Evolutionary conservation across 2,329 filamentous ascomycete species (phyloP).

Genomic region (Lasiodiplodia theobromae): DNA sequence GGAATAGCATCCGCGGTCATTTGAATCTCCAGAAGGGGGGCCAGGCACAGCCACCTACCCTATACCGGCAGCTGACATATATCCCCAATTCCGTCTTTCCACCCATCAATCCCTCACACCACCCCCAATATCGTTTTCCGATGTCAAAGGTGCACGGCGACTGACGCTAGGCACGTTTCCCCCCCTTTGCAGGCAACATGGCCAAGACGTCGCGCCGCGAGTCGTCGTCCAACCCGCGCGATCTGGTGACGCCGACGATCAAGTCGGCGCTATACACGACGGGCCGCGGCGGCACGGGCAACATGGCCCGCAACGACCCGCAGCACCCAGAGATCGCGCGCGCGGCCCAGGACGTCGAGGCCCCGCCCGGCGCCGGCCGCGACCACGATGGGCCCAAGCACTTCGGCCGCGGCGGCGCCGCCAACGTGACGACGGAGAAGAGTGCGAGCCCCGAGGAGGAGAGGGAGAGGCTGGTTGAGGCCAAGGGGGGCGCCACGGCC

Average conservation of each 20-base stretch:
- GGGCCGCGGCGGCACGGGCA: slow-evolving; percentile 85
- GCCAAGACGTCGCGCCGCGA: slow-evolving; percentile 45
- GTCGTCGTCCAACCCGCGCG: slow-evolving; percentile 46
- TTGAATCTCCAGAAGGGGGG: no score
- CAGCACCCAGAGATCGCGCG: slow-evolving; percentile 72
- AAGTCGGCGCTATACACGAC: slow-evolving; percentile 88
- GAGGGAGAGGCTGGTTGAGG: slow-evolving; percentile 52
- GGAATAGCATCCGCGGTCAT: no score
- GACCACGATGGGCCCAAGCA: slow-evolving; percentile 68
- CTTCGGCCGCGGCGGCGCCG: slow-evolving; percentile 76
- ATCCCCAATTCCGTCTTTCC: not conserved
- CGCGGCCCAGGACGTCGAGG: slow-evolving; percentile 81
- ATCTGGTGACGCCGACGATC: slow-evolving; percentile 82
- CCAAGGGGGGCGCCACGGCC: slow-evolving; percentile 32
- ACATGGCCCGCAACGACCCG: slow-evolving; percentile 82
- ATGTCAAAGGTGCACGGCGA: not conserved
- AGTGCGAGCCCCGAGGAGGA: slow-evolving; percentile 49
- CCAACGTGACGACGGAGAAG: slow-evolving; percentile 65
- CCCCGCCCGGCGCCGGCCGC: slow-evolving; percentile 46
- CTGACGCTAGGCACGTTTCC: not conserved
- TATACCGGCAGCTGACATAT: not conserved
- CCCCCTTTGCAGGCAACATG: slow-evolving; percentile 54
- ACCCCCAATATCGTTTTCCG: not conserved
- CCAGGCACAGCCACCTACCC: not conserved
- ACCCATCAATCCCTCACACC: not conserved